A percentile compares a stretch with the other conserved stretches of the same genome.
Conservation (phyloP, 2,329 filamentous ascomycete species). For the Apiospora arundinis region DNA sequence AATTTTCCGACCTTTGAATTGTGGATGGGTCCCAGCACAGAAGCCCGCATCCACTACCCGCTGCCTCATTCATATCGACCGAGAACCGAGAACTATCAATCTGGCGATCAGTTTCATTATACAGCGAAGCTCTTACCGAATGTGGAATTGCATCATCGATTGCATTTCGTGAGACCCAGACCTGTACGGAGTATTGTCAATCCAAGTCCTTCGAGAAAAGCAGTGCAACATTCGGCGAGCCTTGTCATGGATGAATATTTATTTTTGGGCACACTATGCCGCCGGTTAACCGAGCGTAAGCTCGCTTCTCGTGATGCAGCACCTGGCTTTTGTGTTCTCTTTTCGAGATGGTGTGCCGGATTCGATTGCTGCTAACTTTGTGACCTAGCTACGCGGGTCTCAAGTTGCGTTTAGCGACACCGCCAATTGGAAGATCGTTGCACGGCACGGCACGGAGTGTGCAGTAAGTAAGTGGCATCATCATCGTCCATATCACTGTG, state of each 20-base stretch:
- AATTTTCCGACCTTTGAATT: conserved; percentile 12
- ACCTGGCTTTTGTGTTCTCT: neutral
- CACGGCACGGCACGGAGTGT: neutral
- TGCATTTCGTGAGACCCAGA: neutral
- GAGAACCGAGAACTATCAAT: neutral
- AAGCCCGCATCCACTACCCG: neutral
- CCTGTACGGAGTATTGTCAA: neutral
- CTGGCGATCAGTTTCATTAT: neutral
- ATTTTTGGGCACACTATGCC: neutral
- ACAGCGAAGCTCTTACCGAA: too few species aligned
- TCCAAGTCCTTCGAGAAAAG: neutral
- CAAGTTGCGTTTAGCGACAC: neutral
- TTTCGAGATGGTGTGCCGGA: neutral
- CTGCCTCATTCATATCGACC: neutral
- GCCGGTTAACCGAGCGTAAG: neutral
- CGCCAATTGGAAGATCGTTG: neutral
- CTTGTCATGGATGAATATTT: neutral
- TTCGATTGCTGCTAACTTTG: neutral
- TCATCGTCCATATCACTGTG: neutral
- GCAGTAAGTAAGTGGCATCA: neutral
- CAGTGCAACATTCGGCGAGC: neutral
- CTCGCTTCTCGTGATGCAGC: neutral
- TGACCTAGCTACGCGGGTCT: neutral
- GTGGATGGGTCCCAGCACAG: neutral
- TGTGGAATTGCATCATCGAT: neutral